Conservation (phyloP, 306 rosid genomes). For the Quercus cerris region DNA sequence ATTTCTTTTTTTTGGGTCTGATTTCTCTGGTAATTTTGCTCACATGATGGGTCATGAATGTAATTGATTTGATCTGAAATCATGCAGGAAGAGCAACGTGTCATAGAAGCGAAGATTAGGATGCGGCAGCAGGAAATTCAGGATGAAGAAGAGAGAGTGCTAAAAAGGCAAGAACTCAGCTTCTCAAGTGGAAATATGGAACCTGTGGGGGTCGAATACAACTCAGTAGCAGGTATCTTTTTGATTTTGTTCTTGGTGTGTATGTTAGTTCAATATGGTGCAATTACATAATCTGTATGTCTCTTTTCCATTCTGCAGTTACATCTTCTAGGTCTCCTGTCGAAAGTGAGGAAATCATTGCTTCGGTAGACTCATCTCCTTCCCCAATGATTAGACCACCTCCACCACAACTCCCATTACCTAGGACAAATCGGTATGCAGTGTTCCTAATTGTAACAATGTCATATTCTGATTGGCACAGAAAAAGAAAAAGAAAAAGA, state of each 20-base stretch:
- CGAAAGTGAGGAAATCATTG: conserved; percentile 65
- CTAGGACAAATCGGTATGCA: conserved; percentile 63
- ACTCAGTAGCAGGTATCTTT: conserved; percentile 65
- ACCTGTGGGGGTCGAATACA: conserved; percentile 45
- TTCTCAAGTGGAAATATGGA: conserved; percentile 46
- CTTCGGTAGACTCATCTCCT: conserved; percentile 63
- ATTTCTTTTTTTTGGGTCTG: conserved; percentile 7
- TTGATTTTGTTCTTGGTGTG: conserved; percentile 4
- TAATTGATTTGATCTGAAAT: conserved; percentile 11
- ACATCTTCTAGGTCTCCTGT: conserved; percentile 54
- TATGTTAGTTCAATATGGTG: background rate
- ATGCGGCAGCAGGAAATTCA: conserved; percentile 82
- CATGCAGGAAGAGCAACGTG: conserved; percentile 94
- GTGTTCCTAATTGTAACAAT: conserved; percentile 9
- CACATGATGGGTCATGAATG: background rate
- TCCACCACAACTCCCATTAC: conserved; percentile 25
- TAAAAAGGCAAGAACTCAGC: conserved; percentile 61
- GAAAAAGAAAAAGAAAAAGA: no score
- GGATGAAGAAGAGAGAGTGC: conserved; percentile 91
- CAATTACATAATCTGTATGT: conserved; percentile 4
- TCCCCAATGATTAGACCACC: conserved; percentile 46
- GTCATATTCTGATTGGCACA: background rate
- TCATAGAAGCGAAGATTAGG: conserved; percentile 97
- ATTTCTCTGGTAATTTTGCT: conserved; percentile 16
- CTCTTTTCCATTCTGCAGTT: conserved; percentile 34